Conservation (phyloP, 139 green algal genomes). For the Auxenochlorella protothecoides region DNA sequence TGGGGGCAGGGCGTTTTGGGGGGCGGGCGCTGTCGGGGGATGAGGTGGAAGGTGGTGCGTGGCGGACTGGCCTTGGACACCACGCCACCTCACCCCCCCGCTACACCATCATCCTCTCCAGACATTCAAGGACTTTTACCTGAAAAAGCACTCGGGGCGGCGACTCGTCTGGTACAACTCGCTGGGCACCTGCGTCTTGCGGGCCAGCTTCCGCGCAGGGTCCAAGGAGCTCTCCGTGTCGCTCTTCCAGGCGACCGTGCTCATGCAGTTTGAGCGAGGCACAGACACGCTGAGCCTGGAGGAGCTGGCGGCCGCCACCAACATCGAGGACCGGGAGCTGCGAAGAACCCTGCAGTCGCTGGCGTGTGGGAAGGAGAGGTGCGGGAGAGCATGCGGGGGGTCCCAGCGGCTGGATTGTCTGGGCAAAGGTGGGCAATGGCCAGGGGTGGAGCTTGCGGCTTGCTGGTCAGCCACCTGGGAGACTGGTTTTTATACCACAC, state of each 20-base stretch:
- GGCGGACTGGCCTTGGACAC: too few relatives aligned
- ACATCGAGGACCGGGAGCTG: constrained; percentile 79
- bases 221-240: constrained; percentile 88
- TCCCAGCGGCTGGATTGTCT: too few relatives aligned
- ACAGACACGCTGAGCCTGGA: neutral
- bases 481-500: too few relatives aligned
- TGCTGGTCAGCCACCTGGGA: too few relatives aligned
- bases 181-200: constrained; percentile 74
- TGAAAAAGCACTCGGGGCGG: constrained; percentile 84
- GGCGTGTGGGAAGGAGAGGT: constrained; percentile 65
- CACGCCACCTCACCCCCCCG: neutral
- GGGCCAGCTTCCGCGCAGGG: constrained; percentile 66
- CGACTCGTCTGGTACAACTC: constrained; percentile 86
- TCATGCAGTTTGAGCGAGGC: constrained; percentile 84
- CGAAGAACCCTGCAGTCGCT: constrained; percentile 83
- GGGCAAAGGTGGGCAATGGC: too few relatives aligned
- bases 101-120: constrained; percentile 15
- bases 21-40: neutral
- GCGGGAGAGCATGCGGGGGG: constrained; percentile 4
- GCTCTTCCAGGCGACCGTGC: constrained; percentile 82
- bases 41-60: neutral
- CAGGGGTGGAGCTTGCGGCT: too few relatives aligned
- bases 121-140: constrained; percentile 86
- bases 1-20: too few relatives aligned
- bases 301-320: constrained; percentile 12